Evolutionary conservation across 352 stramenopile species (phyloP), one percentile per base, ranked within the genome.

Genomic region (Hyaloperonospora arabidopsidis): DNA sequence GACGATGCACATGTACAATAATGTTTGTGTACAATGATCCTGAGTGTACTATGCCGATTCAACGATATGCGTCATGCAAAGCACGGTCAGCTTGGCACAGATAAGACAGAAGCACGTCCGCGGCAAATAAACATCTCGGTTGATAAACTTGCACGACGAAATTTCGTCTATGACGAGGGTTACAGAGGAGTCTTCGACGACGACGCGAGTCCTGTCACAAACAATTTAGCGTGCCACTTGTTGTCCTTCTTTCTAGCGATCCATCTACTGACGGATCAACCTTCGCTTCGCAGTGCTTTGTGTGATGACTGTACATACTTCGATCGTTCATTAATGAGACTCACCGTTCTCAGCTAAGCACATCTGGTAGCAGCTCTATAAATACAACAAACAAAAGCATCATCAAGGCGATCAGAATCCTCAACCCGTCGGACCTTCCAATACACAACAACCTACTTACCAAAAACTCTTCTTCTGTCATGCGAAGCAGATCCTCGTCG

Each of bases 401-500:
- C 7, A 10, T 12, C 51, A 15, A 17, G 17, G 6, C 10, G 5
- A 1, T 52, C 15, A 39, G 54, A 45, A 56, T 15, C 28, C 19
- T 28, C 23, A 39, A 13, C 18, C 10, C 17, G n/a, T 15, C 6
- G 25, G 1, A 19, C 13, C 2, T 13, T 29, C 13, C 49, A 51
- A 17, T 22, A 8, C 7, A 18, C 39, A 23, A 21, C 13, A 25
- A 38, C 28, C 14, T 2, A 36, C 74, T 41, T 69, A 91, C 83
- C 76, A 92, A 52, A 59, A 93, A 95, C 54, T 95, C 84, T 36
- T 90, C 75, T 40, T 87, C 67, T 13, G 79, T 89, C 84, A 95
- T 93, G 32, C 74, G 74, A 18, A 86, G 67, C 35, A 95, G 57
- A 60, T 95, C 84, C 25, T 89, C 64, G 40, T 95, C 84, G 28